Percentiles rank a stretch among this genome's conserved stretches.
Evolutionary conservation across 257 asterid species (phyloP).

Genomic region (Jasminum sambac): DNA sequence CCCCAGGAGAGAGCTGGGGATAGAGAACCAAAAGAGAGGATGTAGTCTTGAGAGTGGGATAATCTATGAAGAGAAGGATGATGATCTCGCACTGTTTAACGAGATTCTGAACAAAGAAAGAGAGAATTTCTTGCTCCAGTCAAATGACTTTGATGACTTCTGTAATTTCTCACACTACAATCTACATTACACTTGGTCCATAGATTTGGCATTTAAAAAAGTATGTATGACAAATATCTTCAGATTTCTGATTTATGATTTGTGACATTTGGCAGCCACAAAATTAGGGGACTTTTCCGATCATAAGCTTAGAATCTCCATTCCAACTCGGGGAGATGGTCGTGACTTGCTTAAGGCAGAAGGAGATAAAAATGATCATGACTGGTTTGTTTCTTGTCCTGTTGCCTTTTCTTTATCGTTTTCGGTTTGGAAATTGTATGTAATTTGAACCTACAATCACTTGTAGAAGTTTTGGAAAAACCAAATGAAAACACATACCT

Average conservation of each 20-base stretch:
- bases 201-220: slow-evolving; percentile 23
- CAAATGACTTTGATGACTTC: slow-evolving; percentile 73
- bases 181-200: slow-evolving; percentile 27
- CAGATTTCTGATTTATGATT: slow-evolving; percentile 22
- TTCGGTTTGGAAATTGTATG: slow-evolving; percentile 5
- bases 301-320: slow-evolving; percentile 66
- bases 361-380: slow-evolving; percentile 91
- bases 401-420: slow-evolving; percentile 18
- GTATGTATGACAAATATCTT: slow-evolving; percentile 11
- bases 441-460: neutral
- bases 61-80: slow-evolving; percentile 60
- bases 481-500: slow-evolving; percentile 8
- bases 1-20: slow-evolving; percentile 71
- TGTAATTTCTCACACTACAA: slow-evolving; percentile 51
- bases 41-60: slow-evolving; percentile 82
- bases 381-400: slow-evolving; percentile 62
- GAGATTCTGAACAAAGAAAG: slow-evolving; percentile 83
- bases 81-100: slow-evolving; percentile 87
- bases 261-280: slow-evolving; percentile 56
- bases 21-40: slow-evolving; percentile 80
- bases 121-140: slow-evolving; percentile 80
- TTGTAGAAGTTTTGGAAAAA: slow-evolving; percentile 9
- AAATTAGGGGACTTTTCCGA: slow-evolving; percentile 63
- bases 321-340: slow-evolving; percentile 86
- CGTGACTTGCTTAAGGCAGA: slow-evolving; percentile 82